A percentile compares a stretch with the other conserved stretches of the same genome.
phyloP scores from a whole-genome alignment of 257 asterid species.

The Coffea canephora region DNA sequence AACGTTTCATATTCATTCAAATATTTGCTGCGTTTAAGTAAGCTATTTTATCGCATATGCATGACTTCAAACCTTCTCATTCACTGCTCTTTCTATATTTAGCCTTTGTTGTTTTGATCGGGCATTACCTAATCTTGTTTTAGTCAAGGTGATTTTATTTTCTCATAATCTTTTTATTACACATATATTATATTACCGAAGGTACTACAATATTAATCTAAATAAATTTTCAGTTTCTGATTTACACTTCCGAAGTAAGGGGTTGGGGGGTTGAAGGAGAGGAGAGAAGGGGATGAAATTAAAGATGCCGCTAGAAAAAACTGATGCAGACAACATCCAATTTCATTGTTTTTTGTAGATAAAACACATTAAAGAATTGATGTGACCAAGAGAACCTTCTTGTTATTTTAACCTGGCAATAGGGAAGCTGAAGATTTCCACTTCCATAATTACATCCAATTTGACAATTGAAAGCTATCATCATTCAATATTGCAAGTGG shows the following conservation, averaged over 20 bases:
- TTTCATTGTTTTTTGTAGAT: slow-evolving; percentile 4
- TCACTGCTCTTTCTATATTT: neutral
- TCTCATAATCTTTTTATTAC: too few relatives aligned
- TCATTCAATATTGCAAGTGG: slow-evolving; percentile 39
- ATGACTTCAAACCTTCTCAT: too few relatives aligned
- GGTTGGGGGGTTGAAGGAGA: too few relatives aligned
- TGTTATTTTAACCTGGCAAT: slow-evolving; percentile 4
- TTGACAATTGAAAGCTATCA: slow-evolving; percentile 34
- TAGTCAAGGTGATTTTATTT: too few relatives aligned
- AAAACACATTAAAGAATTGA: neutral
- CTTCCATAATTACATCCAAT: slow-evolving; percentile 30
- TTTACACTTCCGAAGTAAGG: neutral
- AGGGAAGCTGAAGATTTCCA: slow-evolving; percentile 30
- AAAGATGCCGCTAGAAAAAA: neutral
- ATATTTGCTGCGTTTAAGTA: too few relatives aligned
- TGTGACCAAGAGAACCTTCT: slow-evolving; percentile 22
- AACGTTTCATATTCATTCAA: neutral
- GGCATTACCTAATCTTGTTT: neutral
- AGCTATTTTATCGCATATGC: too few relatives aligned
- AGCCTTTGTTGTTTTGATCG: neutral
- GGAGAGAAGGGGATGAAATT: too few relatives aligned
- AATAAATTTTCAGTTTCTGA: too few relatives aligned
- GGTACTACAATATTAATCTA: too few relatives aligned
- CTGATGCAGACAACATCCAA: slow-evolving; percentile 15
- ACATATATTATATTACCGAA: too few relatives aligned